Evolutionary conservation across 2,329 filamentous ascomycete species (phyloP).

Genomic region (Stemphylium vesicarium): DNA sequence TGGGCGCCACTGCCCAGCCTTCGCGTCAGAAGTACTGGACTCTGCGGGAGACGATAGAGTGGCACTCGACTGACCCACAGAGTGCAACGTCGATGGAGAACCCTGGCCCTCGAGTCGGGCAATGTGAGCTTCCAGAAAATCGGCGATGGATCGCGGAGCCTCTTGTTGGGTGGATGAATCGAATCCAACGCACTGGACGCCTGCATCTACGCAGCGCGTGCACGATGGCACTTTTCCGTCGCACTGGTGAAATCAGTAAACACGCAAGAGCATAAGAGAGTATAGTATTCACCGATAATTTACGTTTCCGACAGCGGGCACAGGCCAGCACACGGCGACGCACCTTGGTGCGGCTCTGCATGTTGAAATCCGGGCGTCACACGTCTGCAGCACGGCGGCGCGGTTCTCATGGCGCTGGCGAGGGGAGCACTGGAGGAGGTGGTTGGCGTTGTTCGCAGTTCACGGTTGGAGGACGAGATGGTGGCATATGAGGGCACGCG

Average conservation of each 20-base stretch:
- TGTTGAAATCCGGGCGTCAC: conserved; percentile 23
- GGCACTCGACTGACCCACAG: conserved; percentile 20
- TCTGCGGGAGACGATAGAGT: conserved; percentile 36
- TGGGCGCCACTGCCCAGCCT: conserved; percentile 12
- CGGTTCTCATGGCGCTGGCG: conserved; percentile 30
- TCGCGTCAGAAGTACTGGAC: conserved; percentile 31
- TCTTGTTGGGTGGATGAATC: conserved; percentile 44
- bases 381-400: conserved; percentile 19
- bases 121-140: conserved; percentile 44
- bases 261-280: conserved; percentile 1
- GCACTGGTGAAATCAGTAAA: conserved; percentile 31
- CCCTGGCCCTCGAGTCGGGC: conserved; percentile 30
- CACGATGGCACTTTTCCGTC: conserved; percentile 46
- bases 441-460: conserved; percentile 19
- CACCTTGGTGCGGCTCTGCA: conserved; percentile 45
- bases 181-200: conserved; percentile 43
- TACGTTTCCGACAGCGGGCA: conserved; percentile 45
- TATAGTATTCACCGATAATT: conserved; percentile 38
- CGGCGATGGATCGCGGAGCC: conserved; percentile 42
- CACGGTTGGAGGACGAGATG: conserved; percentile 9
- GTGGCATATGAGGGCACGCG: conserved; percentile 11
- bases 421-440: conserved; percentile 7
- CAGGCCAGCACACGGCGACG: conserved; percentile 45
- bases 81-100: conserved; percentile 23
- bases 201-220: conserved; percentile 41